Percentiles rank a stretch among this genome's conserved stretches.
phyloP scores from a whole-genome alignment of 345 rosid genomes.

The Cardamine occulta region DNA sequence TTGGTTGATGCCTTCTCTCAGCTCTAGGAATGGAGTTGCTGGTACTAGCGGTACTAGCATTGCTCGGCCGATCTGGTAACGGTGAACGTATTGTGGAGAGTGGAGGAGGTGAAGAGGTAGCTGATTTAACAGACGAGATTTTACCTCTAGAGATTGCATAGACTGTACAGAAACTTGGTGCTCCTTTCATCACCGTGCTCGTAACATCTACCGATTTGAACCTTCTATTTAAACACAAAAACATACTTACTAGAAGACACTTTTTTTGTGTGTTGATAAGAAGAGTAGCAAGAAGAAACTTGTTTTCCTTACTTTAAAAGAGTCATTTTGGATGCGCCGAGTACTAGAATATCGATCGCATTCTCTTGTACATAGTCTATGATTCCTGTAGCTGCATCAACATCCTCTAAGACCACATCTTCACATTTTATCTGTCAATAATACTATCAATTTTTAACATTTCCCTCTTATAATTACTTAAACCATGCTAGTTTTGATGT shows the following conservation, averaged over 20 bases:
- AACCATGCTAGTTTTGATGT: neutral
- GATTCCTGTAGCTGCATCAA: constrained; percentile 60
- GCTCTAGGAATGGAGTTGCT: neutral
- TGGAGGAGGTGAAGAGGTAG: constrained; percentile 50
- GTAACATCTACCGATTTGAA: constrained; percentile 67
- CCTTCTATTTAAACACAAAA: constrained; percentile 45
- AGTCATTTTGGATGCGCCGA: constrained; percentile 67
- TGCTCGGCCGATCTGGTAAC: constrained; percentile 27
- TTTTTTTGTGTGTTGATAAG: neutral
- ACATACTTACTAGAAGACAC: neutral
- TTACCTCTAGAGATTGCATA: constrained; percentile 73
- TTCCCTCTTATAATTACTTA: neutral
- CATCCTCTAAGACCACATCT: constrained; percentile 60
- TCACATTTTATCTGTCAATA: constrained; percentile 61
- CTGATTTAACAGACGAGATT: constrained; percentile 60
- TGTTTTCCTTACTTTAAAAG: constrained; percentile 59
- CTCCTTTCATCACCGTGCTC: constrained; percentile 57
- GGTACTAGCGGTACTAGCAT: constrained; percentile 28
- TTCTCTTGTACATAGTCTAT: constrained; percentile 48
- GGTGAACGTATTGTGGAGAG: constrained; percentile 30
- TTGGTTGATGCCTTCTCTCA: neutral
- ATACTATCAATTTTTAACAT: neutral
- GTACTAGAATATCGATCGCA: constrained; percentile 52
- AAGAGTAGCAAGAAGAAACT: neutral
- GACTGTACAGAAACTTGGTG: constrained; percentile 73